Conservation (phyloP, 768 basidiomycete genomes). For the Tricholoma bakamatsutake region DNA sequence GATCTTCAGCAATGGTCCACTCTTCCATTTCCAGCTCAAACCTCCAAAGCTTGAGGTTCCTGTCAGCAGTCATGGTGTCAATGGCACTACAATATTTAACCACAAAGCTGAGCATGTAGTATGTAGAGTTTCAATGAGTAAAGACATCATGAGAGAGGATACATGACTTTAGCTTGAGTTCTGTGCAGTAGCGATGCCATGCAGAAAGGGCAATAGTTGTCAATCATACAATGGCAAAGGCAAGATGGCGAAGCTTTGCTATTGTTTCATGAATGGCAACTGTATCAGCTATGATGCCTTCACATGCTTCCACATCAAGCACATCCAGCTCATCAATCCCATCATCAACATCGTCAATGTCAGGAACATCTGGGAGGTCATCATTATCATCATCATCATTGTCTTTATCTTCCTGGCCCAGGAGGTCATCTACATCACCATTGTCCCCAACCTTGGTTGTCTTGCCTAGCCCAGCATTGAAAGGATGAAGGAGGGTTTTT, state of each 20-base stretch:
- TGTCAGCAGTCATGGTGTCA: conserved; percentile 12
- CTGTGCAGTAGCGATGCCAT: conserved; percentile 16
- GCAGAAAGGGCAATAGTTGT: conserved; percentile 23
- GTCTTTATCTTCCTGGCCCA: too few relatives aligned
- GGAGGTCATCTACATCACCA: conserved; percentile 3
- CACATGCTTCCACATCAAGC: conserved; percentile 8
- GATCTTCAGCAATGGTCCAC: conserved; percentile 18
- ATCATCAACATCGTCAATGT: neutral
- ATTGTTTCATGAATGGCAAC: conserved; percentile 14
- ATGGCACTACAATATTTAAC: conserved; percentile 17
- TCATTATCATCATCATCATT: too few relatives aligned
- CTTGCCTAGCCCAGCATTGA: too few relatives aligned
- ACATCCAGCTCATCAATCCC: conserved; percentile 1
- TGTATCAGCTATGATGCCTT: neutral
- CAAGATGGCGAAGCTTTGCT: conserved; percentile 17
- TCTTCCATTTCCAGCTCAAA: conserved; percentile 11
- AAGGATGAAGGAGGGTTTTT: conserved; percentile 14
- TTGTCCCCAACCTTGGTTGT: neutral
- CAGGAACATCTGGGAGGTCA: too few relatives aligned
- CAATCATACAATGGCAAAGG: conserved; percentile 16
- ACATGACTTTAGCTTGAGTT: too few relatives aligned
- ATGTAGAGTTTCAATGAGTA: neutral
- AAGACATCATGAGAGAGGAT: too few relatives aligned
- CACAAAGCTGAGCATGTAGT: conserved; percentile 17
- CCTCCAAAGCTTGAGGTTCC: conserved; percentile 4